These are phyloP conservation scores for Scenedesmus sp. DNA, from an alignment of 163 green algal genomes.

Conservation along the genomic window DNA sequence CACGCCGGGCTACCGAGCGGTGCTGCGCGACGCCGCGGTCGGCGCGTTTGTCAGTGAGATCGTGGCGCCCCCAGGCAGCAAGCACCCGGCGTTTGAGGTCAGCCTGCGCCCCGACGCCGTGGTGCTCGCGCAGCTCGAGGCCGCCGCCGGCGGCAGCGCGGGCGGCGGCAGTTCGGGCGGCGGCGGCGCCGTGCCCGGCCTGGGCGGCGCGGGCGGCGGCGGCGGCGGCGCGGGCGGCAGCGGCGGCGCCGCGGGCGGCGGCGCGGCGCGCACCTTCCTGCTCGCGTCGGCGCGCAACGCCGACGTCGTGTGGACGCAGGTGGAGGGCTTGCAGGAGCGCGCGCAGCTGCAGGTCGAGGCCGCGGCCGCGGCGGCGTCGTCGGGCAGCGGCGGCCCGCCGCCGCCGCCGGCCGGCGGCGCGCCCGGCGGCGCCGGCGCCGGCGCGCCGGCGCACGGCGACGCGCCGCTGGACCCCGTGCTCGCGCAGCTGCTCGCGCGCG, in stretches of 20 bases:
- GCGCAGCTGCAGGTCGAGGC: conserved; percentile 25
- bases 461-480: conserved; percentile 18
- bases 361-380: not conserved
- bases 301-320: conserved; percentile 24
- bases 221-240: not conserved
- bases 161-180: not conserved
- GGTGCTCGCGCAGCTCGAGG: not conserved
- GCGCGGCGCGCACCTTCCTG: not conserved
- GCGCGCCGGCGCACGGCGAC: not conserved
- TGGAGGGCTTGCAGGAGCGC: conserved; percentile 24
- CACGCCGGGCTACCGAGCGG: conserved; percentile 24
- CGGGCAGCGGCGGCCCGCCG: not conserved
- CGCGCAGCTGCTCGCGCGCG: conserved; percentile 44
- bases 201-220: not conserved
- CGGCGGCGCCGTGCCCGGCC: not conserved
- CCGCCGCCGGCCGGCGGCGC: not conserved
- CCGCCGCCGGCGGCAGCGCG: not conserved
- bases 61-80: not conserved
- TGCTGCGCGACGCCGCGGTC: conserved; percentile 6
- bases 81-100: conserved; percentile 36
- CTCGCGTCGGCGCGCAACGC: conserved; percentile 20
- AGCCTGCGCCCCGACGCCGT: conserved; percentile 9
- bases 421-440: not conserved
- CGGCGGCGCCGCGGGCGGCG: not conserved
- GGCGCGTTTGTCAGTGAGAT: conserved; percentile 44